Evolutionary conservation across 441 rosid species (phyloP).

Genomic region (Geranium incanum): DNA sequence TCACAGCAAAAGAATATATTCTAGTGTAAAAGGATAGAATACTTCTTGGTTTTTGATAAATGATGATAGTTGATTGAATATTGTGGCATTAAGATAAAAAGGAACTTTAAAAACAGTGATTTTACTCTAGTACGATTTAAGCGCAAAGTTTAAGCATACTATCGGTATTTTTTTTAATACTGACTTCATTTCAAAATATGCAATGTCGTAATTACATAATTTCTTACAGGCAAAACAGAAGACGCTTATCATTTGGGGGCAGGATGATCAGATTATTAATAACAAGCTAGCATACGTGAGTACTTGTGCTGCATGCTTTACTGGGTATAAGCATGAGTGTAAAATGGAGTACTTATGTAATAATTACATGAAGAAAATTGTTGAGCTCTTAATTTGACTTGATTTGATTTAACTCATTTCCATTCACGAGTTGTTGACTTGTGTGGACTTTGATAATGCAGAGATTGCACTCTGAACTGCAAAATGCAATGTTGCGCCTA

Average conservation of each 20-base stretch:
- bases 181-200: not conserved
- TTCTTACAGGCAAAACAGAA: constrained; percentile 43
- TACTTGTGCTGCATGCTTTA: not conserved
- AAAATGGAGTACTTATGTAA: not conserved
- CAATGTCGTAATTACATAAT: not conserved
- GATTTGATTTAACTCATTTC: not conserved
- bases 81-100: not conserved
- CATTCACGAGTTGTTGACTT: not conserved
- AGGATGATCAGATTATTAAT: constrained; percentile 53
- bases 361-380: too few species aligned
- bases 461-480: constrained; percentile 50
- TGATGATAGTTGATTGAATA: not conserved
- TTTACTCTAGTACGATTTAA: not conserved
- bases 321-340: not conserved
- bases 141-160: not conserved
- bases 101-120: not conserved
- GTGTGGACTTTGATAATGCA: constrained; percentile 10
- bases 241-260: constrained; percentile 49
- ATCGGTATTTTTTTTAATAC: not conserved
- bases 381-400: not conserved
- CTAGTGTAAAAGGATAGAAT: not conserved
- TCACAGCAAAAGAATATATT: not conserved
- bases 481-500: constrained; percentile 35
- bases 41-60: not conserved
- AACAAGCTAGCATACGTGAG: constrained; percentile 30